phyloP scores from a whole-genome alignment of 2,329 filamentous ascomycete genomes.

The Aspergillus latus region DNA sequence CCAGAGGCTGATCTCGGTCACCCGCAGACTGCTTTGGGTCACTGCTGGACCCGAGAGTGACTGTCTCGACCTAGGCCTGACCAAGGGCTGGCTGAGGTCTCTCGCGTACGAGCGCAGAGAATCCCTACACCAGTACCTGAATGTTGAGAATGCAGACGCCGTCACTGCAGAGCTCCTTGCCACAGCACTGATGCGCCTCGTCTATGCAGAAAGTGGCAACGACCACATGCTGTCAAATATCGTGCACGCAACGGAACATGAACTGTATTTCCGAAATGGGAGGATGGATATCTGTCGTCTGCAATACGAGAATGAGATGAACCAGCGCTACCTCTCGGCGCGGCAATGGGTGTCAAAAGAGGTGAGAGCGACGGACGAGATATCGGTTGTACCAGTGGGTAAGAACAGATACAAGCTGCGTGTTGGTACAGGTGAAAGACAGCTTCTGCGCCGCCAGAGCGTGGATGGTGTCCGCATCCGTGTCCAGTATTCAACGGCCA shows the following conservation, averaged over 20 bases:
- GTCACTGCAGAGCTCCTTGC: neutral
- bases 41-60: constrained; percentile 4
- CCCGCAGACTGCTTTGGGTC: constrained; percentile 7
- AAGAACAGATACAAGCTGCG: too few species aligned
- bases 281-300: neutral
- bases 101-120: neutral
- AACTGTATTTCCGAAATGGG: neutral
- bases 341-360: neutral
- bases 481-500: too few species aligned
- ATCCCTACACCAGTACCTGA: neutral
- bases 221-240: neutral
- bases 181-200: neutral
- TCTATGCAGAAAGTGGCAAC: neutral
- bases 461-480: too few species aligned
- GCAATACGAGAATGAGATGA: neutral
- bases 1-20: neutral
- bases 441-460: too few species aligned
- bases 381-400: too few species aligned
- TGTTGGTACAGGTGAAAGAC: too few species aligned
- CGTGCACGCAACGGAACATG: neutral
- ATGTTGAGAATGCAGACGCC: neutral
- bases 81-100: neutral
- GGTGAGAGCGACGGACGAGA: neutral
- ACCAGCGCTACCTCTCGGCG: neutral
- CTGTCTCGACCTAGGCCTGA: neutral